phyloP scores from a whole-genome alignment of 257 asterid genomes.

The Misopates orontium region DNA sequence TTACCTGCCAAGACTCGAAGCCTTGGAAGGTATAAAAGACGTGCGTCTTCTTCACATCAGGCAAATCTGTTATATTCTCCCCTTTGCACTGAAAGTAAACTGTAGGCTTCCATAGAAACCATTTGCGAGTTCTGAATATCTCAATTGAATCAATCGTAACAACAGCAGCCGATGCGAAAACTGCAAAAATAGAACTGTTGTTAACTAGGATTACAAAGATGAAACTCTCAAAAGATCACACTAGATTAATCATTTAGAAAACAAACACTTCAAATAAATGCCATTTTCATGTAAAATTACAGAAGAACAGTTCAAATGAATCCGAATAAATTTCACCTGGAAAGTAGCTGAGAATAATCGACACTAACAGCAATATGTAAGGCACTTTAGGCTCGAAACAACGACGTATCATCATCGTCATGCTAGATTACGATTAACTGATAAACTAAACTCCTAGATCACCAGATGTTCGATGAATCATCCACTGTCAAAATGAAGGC shows the following conservation, averaged over 20 bases:
- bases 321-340: no score
- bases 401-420: conserved; percentile 35
- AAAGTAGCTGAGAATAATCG: conserved; percentile 45
- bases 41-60: conserved; percentile 66
- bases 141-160: conserved; percentile 72
- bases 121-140: conserved; percentile 64
- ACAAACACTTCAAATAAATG: neutral
- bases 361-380: conserved; percentile 25
- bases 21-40: conserved; percentile 63
- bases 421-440: conserved; percentile 19
- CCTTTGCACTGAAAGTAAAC: conserved; percentile 66
- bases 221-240: neutral
- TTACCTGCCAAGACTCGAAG: conserved; percentile 94
- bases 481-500: no score
- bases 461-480: no score
- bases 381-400: conserved; percentile 36
- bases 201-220: neutral
- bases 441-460: neutral
- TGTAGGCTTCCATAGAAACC: conserved; percentile 54
- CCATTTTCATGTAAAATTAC: no score
- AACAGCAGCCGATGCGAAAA: conserved; percentile 43
- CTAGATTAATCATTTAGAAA: neutral
- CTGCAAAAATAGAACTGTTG: conserved; percentile 42
- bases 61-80: conserved; percentile 53
- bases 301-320: neutral